A percentile compares a stretch with the other conserved stretches of the same genome.
Evolutionary conservation across 805 yeast genomes (phyloP).

Genomic region (Trichomonascus vanleenenianus): DNA sequence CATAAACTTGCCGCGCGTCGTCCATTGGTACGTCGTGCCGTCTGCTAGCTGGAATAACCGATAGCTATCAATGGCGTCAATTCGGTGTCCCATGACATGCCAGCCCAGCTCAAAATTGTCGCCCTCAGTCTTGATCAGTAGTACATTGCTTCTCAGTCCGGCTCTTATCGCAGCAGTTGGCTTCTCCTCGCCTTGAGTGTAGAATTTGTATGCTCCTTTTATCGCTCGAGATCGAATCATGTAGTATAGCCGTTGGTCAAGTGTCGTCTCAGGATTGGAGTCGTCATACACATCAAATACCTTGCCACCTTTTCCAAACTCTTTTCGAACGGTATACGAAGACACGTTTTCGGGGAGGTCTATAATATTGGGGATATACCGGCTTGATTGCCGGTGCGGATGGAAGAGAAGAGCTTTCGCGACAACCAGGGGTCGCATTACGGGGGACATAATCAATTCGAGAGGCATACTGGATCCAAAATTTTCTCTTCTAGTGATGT

Average conservation of each 20-base stretch:
- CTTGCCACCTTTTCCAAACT: conserved; percentile 57
- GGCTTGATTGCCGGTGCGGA: conserved; percentile 48
- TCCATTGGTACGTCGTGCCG: conserved; percentile 60
- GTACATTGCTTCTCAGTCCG: conserved; percentile 51
- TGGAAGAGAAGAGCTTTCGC: conserved; percentile 48
- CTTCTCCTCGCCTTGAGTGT: conserved; percentile 43
- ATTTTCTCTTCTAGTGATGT: too few species aligned
- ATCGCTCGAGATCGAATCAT: conserved; percentile 58
- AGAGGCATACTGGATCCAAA: conserved; percentile 40
- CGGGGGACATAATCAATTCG: conserved; percentile 49
- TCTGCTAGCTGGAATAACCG: conserved; percentile 53
- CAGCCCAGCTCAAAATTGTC: conserved; percentile 54
- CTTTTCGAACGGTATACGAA: conserved; percentile 40
- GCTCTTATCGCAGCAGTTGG: conserved; percentile 55
- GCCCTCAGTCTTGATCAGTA: conserved; percentile 39
- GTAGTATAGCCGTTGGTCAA: conserved; percentile 39
- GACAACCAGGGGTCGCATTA: conserved; percentile 51
- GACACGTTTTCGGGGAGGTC: conserved; percentile 33
- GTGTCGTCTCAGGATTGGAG: conserved; percentile 25
- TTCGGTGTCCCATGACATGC: conserved; percentile 53
- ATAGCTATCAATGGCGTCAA: conserved; percentile 54
- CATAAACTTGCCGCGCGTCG: conserved; percentile 47
- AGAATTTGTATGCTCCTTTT: conserved; percentile 58
- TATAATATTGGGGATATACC: conserved; percentile 47
- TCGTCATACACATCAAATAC: conserved; percentile 46